Conservation (phyloP, 2,329 filamentous ascomycete species). For the Ophiostoma fasciatum region DNA sequence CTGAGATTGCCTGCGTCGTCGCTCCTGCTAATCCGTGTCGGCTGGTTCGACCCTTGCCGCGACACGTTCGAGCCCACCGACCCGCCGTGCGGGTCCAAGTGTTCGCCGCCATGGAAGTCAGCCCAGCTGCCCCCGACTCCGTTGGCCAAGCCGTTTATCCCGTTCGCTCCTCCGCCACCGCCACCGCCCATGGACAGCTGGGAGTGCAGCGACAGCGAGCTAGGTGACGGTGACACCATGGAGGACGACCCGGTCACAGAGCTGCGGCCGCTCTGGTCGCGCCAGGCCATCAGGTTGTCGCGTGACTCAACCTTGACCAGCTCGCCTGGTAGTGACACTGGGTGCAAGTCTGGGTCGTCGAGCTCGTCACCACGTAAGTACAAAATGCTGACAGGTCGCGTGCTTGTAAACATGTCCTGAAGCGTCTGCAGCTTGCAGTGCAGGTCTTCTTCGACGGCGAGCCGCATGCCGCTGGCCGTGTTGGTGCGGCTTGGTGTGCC, state of each 20-base stretch:
- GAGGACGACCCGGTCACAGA: conserved; percentile 47
- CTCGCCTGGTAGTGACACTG: conserved; percentile 59
- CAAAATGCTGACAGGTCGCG: conserved; percentile 60
- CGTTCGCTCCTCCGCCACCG: conserved; percentile 25
- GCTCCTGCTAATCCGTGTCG: conserved; percentile 34
- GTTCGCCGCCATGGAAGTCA: conserved; percentile 8
- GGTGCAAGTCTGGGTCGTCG: conserved; percentile 68
- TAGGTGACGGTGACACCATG: conserved; percentile 51
- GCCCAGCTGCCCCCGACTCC: conserved; percentile 4
- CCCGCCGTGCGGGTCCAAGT: conserved; percentile 21
- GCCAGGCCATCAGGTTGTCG: conserved; percentile 32
- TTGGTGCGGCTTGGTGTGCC: neutral
- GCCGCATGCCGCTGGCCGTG: conserved; percentile 19
- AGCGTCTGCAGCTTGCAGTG: conserved; percentile 64
- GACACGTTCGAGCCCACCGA: conserved; percentile 20
- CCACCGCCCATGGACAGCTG: conserved; percentile 28
- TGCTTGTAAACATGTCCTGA: conserved; percentile 82
- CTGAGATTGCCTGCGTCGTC: conserved; percentile 52
- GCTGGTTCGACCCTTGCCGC: conserved; percentile 35
- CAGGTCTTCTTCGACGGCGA: conserved; percentile 57
- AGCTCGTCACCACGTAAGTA: conserved; percentile 63
- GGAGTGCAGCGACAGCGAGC: conserved; percentile 47
- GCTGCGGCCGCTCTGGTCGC: conserved; percentile 35
- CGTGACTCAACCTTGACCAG: conserved; percentile 37
- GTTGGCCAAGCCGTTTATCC: conserved; percentile 30